Conservation (phyloP, 495 filamentous ascomycete genomes). For the Xylaria longipes region DNA sequence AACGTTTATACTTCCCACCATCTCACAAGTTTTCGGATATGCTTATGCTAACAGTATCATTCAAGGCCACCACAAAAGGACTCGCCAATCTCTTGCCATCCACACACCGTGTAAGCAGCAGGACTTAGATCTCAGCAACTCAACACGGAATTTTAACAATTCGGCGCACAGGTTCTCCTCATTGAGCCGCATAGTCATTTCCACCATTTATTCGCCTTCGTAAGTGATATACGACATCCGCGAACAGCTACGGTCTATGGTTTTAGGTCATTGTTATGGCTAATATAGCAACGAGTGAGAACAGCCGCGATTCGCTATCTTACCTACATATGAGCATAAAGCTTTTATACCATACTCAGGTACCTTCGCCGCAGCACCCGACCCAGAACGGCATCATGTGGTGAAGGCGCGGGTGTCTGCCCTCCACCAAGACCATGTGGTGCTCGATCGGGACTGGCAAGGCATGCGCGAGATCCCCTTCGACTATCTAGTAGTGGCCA, state of each 20-base stretch:
- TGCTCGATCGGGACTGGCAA: constrained; percentile 57
- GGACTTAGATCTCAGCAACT: not conserved
- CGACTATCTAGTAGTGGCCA: constrained; percentile 56
- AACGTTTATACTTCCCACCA: not conserved
- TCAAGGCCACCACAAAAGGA: constrained; percentile 36
- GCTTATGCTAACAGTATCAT: not conserved
- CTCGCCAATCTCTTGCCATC: constrained; percentile 35
- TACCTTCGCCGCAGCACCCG: constrained; percentile 45
- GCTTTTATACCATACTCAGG: constrained; percentile 61
- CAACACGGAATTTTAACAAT: not conserved
- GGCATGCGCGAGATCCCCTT: constrained; percentile 50
- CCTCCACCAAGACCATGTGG: constrained; percentile 45
- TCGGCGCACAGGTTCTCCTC: constrained; percentile 49
- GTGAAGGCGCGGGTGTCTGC: constrained; percentile 53
- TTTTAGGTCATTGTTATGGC: not conserved
- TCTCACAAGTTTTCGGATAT: not conserved
- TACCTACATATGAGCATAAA: constrained; percentile 59
- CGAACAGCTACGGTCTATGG: not conserved
- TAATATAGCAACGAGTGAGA: not conserved
- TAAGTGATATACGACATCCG: constrained; percentile 35
- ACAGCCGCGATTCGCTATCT: constrained; percentile 59
- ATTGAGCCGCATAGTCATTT: constrained; percentile 61
- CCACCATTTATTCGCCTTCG: constrained; percentile 61
- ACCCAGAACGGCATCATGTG: constrained; percentile 45
- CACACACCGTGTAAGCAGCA: constrained; percentile 37